These are phyloP conservation scores for Fusarium metavorans DNA, from an alignment of 2,329 filamentous ascomycete genomes.

Conservation along the genomic window DNA sequence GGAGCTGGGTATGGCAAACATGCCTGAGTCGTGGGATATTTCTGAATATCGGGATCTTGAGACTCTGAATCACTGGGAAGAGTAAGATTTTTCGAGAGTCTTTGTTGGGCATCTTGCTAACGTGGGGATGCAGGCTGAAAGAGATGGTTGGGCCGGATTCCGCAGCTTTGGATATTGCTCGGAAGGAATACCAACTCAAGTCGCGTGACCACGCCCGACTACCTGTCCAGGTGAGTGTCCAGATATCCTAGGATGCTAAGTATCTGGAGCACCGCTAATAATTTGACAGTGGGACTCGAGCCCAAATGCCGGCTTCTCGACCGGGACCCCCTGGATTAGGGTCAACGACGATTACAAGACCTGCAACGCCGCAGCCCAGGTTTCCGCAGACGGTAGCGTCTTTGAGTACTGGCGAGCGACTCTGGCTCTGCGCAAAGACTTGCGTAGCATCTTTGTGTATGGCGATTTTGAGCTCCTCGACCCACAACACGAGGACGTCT, in stretches of 20 bases:
- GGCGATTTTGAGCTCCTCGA: conserved; percentile 34
- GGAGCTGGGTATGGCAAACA: conserved; percentile 70
- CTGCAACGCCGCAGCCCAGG: conserved; percentile 28
- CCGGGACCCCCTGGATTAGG: conserved; percentile 28
- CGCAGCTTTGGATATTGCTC: conserved; percentile 11
- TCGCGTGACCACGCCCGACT: conserved; percentile 29
- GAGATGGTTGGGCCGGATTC: neutral
- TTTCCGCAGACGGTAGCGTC: conserved; percentile 3
- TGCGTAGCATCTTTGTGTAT: conserved; percentile 18
- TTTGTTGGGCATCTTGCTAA: neutral
- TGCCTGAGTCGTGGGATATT: conserved; percentile 61
- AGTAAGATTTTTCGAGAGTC: neutral
- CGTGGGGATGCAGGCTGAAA: neutral
- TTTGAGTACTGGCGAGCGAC: conserved; percentile 31
- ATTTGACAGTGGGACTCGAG: conserved; percentile 21
- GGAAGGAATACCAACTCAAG: conserved; percentile 30
- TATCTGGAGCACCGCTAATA: neutral
- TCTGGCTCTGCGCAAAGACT: conserved; percentile 14
- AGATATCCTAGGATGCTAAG: no score
- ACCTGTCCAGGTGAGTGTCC: conserved; percentile 22
- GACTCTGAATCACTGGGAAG: conserved; percentile 33
- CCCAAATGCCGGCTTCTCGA: conserved; percentile 28
- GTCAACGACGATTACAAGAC: conserved; percentile 32
- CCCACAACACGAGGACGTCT: conserved; percentile 11
- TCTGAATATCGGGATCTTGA: conserved; percentile 54